Percentiles rank a stretch among this genome's conserved stretches.
Evolutionary conservation across 2,329 filamentous ascomycete species (phyloP).

Genomic region (Aspergillus ibericus): DNA sequence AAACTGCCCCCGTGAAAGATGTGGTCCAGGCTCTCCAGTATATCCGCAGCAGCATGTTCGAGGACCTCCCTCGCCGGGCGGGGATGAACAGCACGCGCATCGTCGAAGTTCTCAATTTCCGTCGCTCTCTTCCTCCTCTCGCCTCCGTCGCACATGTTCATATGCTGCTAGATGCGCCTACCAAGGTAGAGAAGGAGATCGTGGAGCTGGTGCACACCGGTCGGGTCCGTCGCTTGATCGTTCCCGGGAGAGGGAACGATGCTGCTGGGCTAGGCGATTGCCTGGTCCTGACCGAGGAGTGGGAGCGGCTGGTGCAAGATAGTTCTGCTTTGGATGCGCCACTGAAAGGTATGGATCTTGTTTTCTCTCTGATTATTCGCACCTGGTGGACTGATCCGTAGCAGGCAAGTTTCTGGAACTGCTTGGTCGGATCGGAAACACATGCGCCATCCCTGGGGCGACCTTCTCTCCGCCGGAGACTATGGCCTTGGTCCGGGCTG

Average conservation of each 20-base stretch:
- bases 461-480: slow-evolving; percentile 51
- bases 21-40: slow-evolving; percentile 56
- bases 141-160: slow-evolving; percentile 63
- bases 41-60: slow-evolving; percentile 56
- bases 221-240: slow-evolving; percentile 54
- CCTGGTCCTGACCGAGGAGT: slow-evolving; percentile 55
- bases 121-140: slow-evolving; percentile 56
- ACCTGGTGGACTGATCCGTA: slow-evolving; percentile 5
- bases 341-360: slow-evolving; percentile 33
- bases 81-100: slow-evolving; percentile 65
- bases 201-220: slow-evolving; percentile 53
- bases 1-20: slow-evolving; percentile 48
- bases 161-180: slow-evolving; percentile 57
- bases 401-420: slow-evolving; percentile 52
- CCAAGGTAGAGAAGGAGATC: slow-evolving; percentile 61
- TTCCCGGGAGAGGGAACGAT: slow-evolving; percentile 59
- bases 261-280: slow-evolving; percentile 59
- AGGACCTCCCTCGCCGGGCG: slow-evolving; percentile 54
- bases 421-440: slow-evolving; percentile 49
- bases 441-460: slow-evolving; percentile 47
- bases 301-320: slow-evolving; percentile 47
- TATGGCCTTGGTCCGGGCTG: slow-evolving; percentile 50
- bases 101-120: slow-evolving; percentile 59
- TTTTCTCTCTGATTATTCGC: slow-evolving; percentile 1
- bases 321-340: slow-evolving; percentile 34